These are phyloP conservation scores for Cercospora brassicicola DNA, from an alignment of 2,329 filamentous ascomycete genomes.

Conservation along the genomic window DNA sequence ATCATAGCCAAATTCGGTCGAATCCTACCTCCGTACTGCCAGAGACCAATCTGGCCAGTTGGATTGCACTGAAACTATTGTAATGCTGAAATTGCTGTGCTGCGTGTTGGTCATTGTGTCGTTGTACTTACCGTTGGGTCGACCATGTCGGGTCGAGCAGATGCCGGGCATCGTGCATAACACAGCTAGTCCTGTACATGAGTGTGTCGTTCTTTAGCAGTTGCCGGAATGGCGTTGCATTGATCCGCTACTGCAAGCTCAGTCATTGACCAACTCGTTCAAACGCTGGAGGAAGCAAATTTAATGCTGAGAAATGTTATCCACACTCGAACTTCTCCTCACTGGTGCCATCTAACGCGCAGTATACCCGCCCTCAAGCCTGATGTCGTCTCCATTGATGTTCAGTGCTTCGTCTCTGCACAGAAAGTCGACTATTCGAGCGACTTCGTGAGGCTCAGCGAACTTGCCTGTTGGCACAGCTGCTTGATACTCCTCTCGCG, in stretches of 20 bases:
- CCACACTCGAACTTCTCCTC: background rate
- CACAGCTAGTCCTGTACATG: background rate
- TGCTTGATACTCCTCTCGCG: slow-evolving; percentile 31
- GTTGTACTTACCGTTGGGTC: background rate
- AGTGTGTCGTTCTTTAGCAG: background rate
- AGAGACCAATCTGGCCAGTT: background rate
- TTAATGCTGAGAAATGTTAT: background rate
- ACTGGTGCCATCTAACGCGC: slow-evolving; percentile 12
- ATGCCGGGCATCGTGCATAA: background rate
- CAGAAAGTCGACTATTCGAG: slow-evolving; percentile 64
- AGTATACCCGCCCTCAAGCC: slow-evolving; percentile 40
- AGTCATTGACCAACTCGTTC: background rate
- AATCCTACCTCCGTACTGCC: background rate
- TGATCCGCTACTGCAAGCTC: background rate
- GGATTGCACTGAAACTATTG: too few relatives aligned
- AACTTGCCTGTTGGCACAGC: slow-evolving; percentile 35
- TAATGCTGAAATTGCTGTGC: background rate
- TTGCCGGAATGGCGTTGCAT: background rate
- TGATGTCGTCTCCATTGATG: slow-evolving; percentile 43
- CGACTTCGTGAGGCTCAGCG: slow-evolving; percentile 53
- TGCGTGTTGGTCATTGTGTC: background rate
- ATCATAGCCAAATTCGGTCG: background rate
- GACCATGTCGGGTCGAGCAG: background rate
- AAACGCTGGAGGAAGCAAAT: background rate
- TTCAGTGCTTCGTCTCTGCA: slow-evolving; percentile 40